A percentile compares a stretch with the other conserved stretches of the same genome.
These are phyloP conservation scores for Paecilomyces dactylethromorphus DNA, from an alignment of 2,329 filamentous ascomycete genomes.

Conservation along the genomic window DNA sequence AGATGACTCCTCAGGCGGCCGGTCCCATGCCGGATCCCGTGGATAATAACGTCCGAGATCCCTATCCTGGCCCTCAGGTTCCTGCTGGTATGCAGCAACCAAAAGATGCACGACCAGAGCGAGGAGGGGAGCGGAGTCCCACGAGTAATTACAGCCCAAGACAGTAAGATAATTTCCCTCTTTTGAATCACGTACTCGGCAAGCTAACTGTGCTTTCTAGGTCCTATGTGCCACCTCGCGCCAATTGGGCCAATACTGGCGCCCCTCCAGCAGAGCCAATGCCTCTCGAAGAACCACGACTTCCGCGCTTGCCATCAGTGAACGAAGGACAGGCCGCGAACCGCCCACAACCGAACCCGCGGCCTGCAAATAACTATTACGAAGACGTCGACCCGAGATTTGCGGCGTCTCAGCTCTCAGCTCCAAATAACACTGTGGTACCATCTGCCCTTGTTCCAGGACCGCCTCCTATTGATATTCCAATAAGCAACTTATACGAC, in stretches of 20 bases:
- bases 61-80: conserved; percentile 60
- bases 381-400: conserved; percentile 93
- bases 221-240: conserved; percentile 42
- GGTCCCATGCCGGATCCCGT: conserved; percentile 33
- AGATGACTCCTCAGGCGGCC: conserved; percentile 70
- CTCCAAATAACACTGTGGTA: conserved; percentile 17
- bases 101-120: conserved; percentile 48
- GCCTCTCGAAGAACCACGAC: conserved; percentile 26
- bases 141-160: conserved; percentile 66
- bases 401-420: conserved; percentile 42
- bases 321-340: conserved; percentile 15
- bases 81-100: conserved; percentile 60
- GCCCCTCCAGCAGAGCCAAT: conserved; percentile 4
- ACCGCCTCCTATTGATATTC: conserved; percentile 29
- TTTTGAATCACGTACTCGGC: background rate
- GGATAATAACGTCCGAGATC: conserved; percentile 43
- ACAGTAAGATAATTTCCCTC: conserved; percentile 53
- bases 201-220: conserved; percentile 14
- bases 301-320: conserved; percentile 10
- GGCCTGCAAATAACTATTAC: conserved; percentile 60
- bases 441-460: conserved; percentile 35
- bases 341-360: conserved; percentile 20
- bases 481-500: conserved; percentile 50
- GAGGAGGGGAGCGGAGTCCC: conserved; percentile 55
- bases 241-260: conserved; percentile 23